Base-by-base conservation (phyloP, 1,284 basidiomycete genomes). In the Tilletiaria anomala region DNA sequence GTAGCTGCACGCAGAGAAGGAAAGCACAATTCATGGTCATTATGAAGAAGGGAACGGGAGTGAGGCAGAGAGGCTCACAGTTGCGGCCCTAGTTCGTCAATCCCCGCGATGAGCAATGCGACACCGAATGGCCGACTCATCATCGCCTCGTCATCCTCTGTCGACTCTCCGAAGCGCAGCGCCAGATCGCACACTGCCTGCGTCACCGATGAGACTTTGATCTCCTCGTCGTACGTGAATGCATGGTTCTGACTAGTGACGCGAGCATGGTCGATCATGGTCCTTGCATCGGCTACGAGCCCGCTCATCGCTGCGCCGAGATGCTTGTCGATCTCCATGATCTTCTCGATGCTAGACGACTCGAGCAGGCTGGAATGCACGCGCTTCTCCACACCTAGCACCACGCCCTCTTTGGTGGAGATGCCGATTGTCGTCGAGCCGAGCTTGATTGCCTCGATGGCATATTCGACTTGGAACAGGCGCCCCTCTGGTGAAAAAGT, bases 181-280 rank as follows among this genome's bases (percentile, higher is more conserved):
- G 93, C 93, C 43, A 99, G 73, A 74, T 97, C 93, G 70, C 89
- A 96, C 32, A 97, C 88, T 0, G 91, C 87, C 73, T 97, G 93
- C 2, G 93, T 94, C 43, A 80, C 86, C 35, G 49, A 54, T 33
- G 58, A 57, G 37, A 97, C 87, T 65, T 86, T 87, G 72, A 99
- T 97, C 57, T 71, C 74, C 71, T 99, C 93, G 72, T 99, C 85
- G 68, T 93, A 97, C 5, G 85, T 93, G 73, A 97, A 99, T 1
- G 79, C 71, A 70, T 99, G 93, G 72, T 91, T 94, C 71, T 96
- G 68, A 18, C 69, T 80, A 70, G 91, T 96, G 43, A 96, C 87
- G 47, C 91, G 78, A n/a, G 91, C 93, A 68, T 97, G 93, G 75
- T 99, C 93, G 69, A 99, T 86, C 85, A 97, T 99, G 35, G 93